These are phyloP conservation scores for Chlorella ohadii DNA, from an alignment of 139 green algal species.

Conservation along the genomic window DNA sequence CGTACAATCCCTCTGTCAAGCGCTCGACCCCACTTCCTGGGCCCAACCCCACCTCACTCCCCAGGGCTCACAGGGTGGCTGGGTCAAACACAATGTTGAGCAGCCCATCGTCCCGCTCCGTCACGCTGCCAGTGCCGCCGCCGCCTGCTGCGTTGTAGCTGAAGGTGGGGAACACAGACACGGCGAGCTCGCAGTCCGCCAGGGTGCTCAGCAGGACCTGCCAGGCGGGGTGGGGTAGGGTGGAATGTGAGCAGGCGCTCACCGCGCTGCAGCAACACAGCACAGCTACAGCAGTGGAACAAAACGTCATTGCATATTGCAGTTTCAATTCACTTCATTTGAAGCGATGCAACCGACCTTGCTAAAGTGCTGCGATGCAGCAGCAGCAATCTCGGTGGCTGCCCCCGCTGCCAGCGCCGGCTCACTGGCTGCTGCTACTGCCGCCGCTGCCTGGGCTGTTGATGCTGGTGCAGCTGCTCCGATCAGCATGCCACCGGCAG, in stretches of 20 bases:
- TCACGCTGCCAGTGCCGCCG: constrained; percentile 59
- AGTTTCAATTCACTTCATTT: neutral
- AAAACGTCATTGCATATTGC: neutral
- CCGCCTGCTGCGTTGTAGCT: constrained; percentile 79
- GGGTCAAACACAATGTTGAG: constrained; percentile 47
- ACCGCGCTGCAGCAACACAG: no score
- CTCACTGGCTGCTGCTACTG: neutral
- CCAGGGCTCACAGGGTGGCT: constrained; percentile 29
- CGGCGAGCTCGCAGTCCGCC: constrained; percentile 55
- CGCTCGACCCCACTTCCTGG: no score
- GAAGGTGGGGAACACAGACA: constrained; percentile 71
- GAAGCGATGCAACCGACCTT: no score
- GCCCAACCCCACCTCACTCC: no score
- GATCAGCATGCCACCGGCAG: neutral
- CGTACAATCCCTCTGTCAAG: no score
- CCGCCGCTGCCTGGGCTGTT: neutral
- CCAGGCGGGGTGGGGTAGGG: neutral
- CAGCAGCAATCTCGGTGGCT: neutral
- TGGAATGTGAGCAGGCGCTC: no score
- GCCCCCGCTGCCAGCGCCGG: neutral
- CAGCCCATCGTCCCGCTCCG: neutral
- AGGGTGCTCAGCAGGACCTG: constrained; percentile 48
- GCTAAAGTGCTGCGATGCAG: neutral
- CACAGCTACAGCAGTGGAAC: no score
- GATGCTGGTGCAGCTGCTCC: neutral